Percentiles rank a stretch among this genome's conserved stretches.
Conservation (phyloP, 2,329 filamentous ascomycete species). For the Rhexocercosporidium sp. region DNA sequence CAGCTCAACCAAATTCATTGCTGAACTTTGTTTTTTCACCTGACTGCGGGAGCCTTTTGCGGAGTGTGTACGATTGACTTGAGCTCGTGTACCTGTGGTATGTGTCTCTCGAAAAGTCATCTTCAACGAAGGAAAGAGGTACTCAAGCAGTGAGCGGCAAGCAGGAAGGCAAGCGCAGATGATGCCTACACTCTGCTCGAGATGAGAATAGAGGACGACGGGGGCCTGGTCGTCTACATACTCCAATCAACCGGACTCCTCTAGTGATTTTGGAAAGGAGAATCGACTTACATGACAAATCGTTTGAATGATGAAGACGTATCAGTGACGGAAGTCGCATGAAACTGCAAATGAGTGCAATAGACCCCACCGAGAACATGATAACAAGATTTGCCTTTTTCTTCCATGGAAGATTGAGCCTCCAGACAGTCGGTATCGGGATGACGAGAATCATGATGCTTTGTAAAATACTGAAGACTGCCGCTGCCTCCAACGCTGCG, state of each 20-base stretch:
- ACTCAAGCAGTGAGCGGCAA: constrained; percentile 42
- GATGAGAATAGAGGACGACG: constrained; percentile 25
- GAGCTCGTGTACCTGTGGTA: neutral
- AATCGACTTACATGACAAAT: constrained; percentile 18
- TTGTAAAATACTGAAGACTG: constrained; percentile 71
- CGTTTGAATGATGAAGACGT: constrained; percentile 7
- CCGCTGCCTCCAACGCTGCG: constrained; percentile 68
- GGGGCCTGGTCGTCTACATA: constrained; percentile 27
- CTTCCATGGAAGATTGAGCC: constrained; percentile 65
- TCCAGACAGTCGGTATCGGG: constrained; percentile 67
- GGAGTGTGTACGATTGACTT: neutral
- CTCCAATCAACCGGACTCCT: neutral
- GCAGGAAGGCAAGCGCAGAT: constrained; percentile 49
- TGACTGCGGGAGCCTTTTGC: neutral
- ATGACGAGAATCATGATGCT: constrained; percentile 68
- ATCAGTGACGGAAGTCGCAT: constrained; percentile 16
- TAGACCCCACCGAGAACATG: constrained; percentile 53
- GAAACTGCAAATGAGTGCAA: constrained; percentile 24
- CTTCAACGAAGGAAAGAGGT: constrained; percentile 33
- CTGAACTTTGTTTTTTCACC: neutral
- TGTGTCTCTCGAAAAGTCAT: constrained; percentile 22
- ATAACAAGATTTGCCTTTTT: constrained; percentile 70
- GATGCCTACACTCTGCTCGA: constrained; percentile 48
- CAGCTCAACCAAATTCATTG: neutral
- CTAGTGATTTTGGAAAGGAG: neutral